Evolutionary conservation across 169 alveolate genomes (phyloP).

Genomic region (Plasmodium cynomolgi): DNA sequence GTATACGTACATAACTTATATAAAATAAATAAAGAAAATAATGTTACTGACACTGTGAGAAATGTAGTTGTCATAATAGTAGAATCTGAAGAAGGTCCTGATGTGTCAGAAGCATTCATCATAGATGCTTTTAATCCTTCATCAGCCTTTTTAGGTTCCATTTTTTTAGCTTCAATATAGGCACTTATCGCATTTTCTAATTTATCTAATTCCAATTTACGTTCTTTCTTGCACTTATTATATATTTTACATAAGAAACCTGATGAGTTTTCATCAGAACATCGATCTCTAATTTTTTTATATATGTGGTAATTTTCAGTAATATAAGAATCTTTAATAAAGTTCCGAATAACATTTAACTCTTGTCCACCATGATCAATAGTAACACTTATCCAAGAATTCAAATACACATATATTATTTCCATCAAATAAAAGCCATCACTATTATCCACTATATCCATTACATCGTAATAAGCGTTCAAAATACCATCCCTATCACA

Average conservation of each 20-base stretch:
- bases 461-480: not conserved
- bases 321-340: too few relatives aligned
- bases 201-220: not conserved
- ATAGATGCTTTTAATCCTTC: not conserved
- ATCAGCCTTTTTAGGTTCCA: not conserved
- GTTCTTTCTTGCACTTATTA: not conserved
- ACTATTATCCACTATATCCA: not conserved
- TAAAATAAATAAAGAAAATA: too few relatives aligned
- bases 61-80: not conserved
- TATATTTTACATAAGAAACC: not conserved
- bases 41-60: not conserved
- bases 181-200: not conserved
- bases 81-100: not conserved
- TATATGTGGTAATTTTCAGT: not conserved
- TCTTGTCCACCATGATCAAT: not conserved
- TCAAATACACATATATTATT: not conserved
- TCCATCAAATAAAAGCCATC: not conserved
- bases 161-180: not conserved
- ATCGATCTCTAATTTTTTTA: not conserved
- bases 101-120: not conserved
- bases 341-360: not conserved
- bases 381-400: not conserved
- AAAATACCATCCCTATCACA: not conserved
- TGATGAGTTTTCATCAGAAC: not conserved
- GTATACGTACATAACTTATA: not conserved